Percentiles rank a stretch among this genome's conserved stretches.
Evolutionary conservation across 2,329 filamentous ascomycete species (phyloP).

Genomic region (Huntiella abstrusa): DNA sequence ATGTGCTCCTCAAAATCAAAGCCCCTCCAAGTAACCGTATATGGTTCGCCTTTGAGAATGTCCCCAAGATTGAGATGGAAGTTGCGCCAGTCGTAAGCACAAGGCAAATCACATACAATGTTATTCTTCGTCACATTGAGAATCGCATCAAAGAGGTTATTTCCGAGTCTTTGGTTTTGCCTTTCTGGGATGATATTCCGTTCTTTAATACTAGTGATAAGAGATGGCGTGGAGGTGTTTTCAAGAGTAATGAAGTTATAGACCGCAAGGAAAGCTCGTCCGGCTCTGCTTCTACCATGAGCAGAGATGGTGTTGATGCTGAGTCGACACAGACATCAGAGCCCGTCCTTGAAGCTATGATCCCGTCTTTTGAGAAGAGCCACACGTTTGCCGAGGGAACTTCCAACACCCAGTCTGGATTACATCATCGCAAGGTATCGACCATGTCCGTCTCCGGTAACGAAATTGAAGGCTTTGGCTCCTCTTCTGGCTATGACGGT

Average conservation of each 20-base stretch:
- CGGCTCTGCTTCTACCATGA: background rate
- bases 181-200: constrained; percentile 91
- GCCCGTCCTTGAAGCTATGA: background rate
- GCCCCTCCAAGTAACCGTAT: constrained; percentile 85
- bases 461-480: constrained; percentile 12
- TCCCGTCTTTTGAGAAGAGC: constrained; percentile 32
- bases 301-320: too few species aligned
- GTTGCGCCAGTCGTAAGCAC: constrained; percentile 92
- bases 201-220: constrained; percentile 71
- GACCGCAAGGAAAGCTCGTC: constrained; percentile 6
- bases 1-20: constrained; percentile 72
- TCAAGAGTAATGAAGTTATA: constrained; percentile 34
- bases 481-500: background rate
- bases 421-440: constrained; percentile 7
- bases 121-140: constrained; percentile 85
- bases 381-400: constrained; percentile 30
- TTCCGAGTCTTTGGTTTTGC: constrained; percentile 74
- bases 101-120: constrained; percentile 82
- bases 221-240: constrained; percentile 71
- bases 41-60: constrained; percentile 91
- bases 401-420: background rate
- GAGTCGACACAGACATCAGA: too few species aligned
- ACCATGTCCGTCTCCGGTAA: background rate
- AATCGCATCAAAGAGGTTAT: constrained; percentile 87
- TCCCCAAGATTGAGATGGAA: constrained; percentile 84